A percentile compares a stretch with the other conserved stretches of the same genome.
phyloP scores from a whole-genome alignment of 2,329 filamentous ascomycete species.

The Aspergillus sp. region DNA sequence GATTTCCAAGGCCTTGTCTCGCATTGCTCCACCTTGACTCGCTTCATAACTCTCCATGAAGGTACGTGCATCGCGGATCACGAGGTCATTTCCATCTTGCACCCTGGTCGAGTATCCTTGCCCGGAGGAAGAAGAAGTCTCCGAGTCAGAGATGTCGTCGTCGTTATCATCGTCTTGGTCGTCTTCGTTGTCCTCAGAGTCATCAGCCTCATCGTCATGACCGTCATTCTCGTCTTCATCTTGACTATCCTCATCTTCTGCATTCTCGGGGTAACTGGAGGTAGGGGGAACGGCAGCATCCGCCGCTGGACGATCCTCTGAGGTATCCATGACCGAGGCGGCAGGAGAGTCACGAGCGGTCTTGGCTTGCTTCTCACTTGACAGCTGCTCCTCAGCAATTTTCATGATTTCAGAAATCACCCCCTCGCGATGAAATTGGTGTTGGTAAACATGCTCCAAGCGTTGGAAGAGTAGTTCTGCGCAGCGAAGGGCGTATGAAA shows the following conservation, averaged over 20 bases:
- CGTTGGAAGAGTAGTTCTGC: constrained; percentile 85
- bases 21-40: constrained; percentile 73
- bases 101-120: constrained; percentile 44
- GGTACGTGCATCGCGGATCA: constrained; percentile 75
- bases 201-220: constrained; percentile 56
- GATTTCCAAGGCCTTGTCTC: constrained; percentile 77
- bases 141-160: constrained; percentile 65
- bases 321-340: constrained; percentile 26
- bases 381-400: constrained; percentile 60
- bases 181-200: constrained; percentile 59
- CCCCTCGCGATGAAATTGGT: constrained; percentile 96
- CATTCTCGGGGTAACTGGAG: constrained; percentile 27
- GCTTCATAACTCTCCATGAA: constrained; percentile 85
- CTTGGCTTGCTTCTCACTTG: constrained; percentile 29
- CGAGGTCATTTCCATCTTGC: constrained; percentile 66
- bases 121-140: constrained; percentile 63
- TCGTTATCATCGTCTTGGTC: constrained; percentile 48
- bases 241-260: constrained; percentile 45
- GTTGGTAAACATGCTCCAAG: constrained; percentile 84
- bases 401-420: constrained; percentile 90
- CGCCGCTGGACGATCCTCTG: constrained; percentile 21
- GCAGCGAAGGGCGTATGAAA: constrained; percentile 85
- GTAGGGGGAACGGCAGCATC: constrained; percentile 18
- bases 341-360: constrained; percentile 17
- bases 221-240: constrained; percentile 61